A percentile compares a stretch with the other conserved stretches of the same genome.
phyloP scores from a whole-genome alignment of 768 basidiomycete species.

The Mycena amicta region DNA sequence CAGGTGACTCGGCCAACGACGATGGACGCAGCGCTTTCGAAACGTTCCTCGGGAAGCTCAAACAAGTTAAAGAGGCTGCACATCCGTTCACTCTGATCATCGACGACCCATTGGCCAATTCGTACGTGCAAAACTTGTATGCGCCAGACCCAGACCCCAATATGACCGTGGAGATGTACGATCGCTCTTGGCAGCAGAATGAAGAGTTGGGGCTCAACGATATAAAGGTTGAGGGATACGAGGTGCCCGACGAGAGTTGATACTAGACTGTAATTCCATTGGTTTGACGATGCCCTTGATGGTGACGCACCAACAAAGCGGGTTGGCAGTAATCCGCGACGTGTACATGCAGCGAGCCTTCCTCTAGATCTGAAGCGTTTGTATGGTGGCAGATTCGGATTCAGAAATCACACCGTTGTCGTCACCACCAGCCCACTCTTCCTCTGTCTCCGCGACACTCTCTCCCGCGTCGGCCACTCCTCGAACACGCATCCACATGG shows the following conservation, averaged over 20 bases:
- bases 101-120: slow-evolving; percentile 95
- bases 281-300: not conserved
- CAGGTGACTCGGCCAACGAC: slow-evolving; percentile 61
- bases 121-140: slow-evolving; percentile 95
- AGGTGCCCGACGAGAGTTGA: slow-evolving; percentile 28
- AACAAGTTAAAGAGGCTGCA: slow-evolving; percentile 77
- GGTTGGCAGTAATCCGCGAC: not conserved
- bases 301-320: not conserved
- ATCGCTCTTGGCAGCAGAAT: slow-evolving; percentile 87
- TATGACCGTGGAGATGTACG: slow-evolving; percentile 82
- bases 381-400: not conserved
- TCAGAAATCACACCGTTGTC: not conserved
- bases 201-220: slow-evolving; percentile 93
- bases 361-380: not conserved
- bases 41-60: slow-evolving; percentile 74
- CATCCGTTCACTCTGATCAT: slow-evolving; percentile 88
- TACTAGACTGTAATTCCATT: not conserved
- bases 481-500: slow-evolving; percentile 9
- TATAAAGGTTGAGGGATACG: slow-evolving; percentile 81
- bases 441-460: slow-evolving; percentile 11
- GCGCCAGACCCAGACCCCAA: slow-evolving; percentile 97
- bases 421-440: not conserved
- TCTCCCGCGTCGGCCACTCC: slow-evolving; percentile 1
- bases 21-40: slow-evolving; percentile 66
- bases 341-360: not conserved